phyloP scores from a whole-genome alignment of 768 basidiomycete genomes.

The Leccinum fibrillosum region DNA sequence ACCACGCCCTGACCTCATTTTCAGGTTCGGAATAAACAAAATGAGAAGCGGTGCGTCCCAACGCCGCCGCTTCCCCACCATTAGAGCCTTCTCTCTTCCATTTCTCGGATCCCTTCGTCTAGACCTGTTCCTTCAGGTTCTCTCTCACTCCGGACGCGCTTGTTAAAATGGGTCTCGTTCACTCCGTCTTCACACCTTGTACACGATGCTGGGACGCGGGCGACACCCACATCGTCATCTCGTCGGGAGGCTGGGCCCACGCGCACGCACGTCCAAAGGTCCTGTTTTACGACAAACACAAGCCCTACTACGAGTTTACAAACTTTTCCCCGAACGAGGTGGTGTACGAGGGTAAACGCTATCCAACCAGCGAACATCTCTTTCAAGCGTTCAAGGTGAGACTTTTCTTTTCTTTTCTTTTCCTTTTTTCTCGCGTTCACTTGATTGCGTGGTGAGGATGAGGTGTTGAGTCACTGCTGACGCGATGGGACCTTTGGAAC shows the following conservation, averaged over 20 bases:
- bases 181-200: conserved; percentile 15
- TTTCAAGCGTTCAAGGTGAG: conserved; percentile 74
- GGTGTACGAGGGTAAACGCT: conserved; percentile 56
- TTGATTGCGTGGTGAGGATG: not conserved
- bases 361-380: conserved; percentile 75
- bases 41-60: not conserved
- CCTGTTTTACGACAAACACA: conserved; percentile 61
- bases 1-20: conserved; percentile 16
- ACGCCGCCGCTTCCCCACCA: conserved; percentile 7
- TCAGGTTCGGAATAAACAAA: not conserved
- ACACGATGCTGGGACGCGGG: conserved; percentile 26
- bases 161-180: conserved; percentile 16
- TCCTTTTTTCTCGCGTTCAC: not conserved
- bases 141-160: not conserved
- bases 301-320: conserved; percentile 69
- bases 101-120: not conserved
- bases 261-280: conserved; percentile 33
- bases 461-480: not conserved
- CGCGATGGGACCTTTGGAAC: not conserved
- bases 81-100: not conserved
- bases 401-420: not conserved
- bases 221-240: conserved; percentile 28
- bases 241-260: conserved; percentile 23
- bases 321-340: conserved; percentile 74
- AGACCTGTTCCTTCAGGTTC: not conserved